These are phyloP conservation scores for Dorcoceras hygrometricum DNA, from an alignment of 257 asterid genomes.

Conservation along the genomic window DNA sequence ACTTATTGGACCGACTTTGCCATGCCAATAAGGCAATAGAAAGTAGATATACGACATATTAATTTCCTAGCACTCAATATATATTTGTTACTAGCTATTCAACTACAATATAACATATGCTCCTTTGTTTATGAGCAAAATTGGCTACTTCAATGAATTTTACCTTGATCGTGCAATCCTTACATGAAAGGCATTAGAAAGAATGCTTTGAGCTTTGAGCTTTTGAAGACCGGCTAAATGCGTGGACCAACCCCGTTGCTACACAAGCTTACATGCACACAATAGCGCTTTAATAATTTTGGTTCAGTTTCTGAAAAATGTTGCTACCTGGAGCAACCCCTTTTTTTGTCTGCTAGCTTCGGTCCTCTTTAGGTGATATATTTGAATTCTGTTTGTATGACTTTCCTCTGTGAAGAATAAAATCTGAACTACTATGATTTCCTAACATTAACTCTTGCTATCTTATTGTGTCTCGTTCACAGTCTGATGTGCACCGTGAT, in stretches of 20 bases:
- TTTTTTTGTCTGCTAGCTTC: not conserved
- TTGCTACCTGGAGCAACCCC: not conserved
- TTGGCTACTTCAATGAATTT: not conserved
- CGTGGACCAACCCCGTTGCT: not conserved
- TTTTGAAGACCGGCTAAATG: too few species aligned
- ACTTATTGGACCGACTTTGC: not conserved
- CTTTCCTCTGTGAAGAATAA: conserved; percentile 15
- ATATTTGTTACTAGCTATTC: not conserved
- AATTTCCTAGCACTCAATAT: not conserved
- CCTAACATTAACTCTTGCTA: not conserved
- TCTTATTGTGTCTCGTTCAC: conserved; percentile 17
- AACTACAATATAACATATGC: too few species aligned
- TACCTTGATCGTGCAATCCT: not conserved
- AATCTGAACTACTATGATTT: conserved; percentile 14
- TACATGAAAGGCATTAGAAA: too few species aligned
- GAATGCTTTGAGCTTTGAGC: not conserved
- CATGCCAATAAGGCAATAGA: not conserved
- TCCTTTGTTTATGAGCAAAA: not conserved
- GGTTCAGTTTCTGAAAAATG: conserved; percentile 14
- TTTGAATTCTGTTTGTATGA: not conserved
- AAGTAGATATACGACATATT: not conserved
- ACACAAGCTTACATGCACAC: not conserved
- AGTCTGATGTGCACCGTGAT: conserved; percentile 22
- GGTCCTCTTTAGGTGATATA: not conserved
- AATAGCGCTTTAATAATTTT: not conserved